These are phyloP conservation scores for Hippophae tibetana DNA, from an alignment of 306 rosid genomes.

Conservation along the genomic window DNA sequence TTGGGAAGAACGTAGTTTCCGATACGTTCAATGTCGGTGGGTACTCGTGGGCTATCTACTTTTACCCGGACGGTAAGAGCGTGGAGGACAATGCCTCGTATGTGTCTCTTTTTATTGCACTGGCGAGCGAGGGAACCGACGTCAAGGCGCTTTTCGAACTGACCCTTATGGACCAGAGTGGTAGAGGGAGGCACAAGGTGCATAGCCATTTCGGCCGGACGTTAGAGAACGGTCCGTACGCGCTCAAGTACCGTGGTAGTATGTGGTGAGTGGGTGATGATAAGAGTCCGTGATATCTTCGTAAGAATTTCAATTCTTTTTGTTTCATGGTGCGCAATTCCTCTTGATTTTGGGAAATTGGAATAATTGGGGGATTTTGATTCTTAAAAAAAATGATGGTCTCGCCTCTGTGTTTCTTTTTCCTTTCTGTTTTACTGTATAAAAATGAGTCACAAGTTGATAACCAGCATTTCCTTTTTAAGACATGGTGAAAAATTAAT, in stretches of 20 bases:
- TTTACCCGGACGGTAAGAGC: conserved; percentile 87
- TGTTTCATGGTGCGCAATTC: too few species aligned
- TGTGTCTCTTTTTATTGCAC: conserved; percentile 74
- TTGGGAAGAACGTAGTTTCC: conserved; percentile 65
- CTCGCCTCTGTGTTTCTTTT: too few species aligned
- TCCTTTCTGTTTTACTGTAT: too few species aligned
- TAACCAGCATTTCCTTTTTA: too few species aligned
- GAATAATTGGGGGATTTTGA: too few species aligned
- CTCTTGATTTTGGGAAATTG: too few species aligned
- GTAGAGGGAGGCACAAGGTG: conserved; percentile 82
- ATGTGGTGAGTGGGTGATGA: conserved; percentile 59
- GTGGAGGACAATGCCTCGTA: conserved; percentile 70
- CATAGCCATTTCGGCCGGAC: conserved; percentile 86
- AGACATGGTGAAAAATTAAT: too few species aligned
- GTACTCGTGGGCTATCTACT: conserved; percentile 81
- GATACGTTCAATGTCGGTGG: conserved; percentile 78
- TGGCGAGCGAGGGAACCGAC: conserved; percentile 83
- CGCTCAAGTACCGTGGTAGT: conserved; percentile 85
- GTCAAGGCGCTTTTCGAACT: conserved; percentile 78
- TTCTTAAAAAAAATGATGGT: too few species aligned
- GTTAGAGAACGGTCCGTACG: conserved; percentile 76
- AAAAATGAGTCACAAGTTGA: too few species aligned
- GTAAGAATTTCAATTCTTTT: too few species aligned
- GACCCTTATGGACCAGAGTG: conserved; percentile 91
- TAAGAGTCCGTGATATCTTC: background rate